Conservation (phyloP, 768 basidiomycete species). For the Pulveroboletus sp. region DNA sequence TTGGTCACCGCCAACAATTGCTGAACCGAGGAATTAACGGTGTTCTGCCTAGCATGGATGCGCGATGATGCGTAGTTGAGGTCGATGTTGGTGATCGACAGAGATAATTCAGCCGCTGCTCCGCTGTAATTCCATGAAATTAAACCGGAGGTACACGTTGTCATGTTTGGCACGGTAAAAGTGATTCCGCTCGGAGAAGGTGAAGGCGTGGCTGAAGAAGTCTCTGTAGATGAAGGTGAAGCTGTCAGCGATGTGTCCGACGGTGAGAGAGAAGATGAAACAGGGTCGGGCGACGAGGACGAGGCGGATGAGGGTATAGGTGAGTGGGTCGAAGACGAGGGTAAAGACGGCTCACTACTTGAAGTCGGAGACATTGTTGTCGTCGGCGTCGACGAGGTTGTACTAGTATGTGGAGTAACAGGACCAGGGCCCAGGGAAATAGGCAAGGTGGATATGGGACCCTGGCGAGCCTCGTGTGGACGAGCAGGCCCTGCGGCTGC, state of each 20-base stretch:
- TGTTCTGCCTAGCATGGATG: conserved; percentile 1
- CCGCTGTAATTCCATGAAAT: conserved; percentile 43
- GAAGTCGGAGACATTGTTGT: conserved; percentile 15
- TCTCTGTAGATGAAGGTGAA: conserved; percentile 5
- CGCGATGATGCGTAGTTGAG: conserved; percentile 27
- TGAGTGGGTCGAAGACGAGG: conserved; percentile 7
- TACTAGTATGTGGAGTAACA: conserved; percentile 3
- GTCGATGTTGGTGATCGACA: conserved; percentile 41
- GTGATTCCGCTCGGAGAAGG: conserved; percentile 14
- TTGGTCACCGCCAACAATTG: conserved; percentile 26
- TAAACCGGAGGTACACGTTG: conserved; percentile 31
- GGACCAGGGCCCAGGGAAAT: conserved; percentile 5
- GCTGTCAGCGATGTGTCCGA: neutral
- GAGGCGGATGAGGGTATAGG: neutral
- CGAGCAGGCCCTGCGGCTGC: conserved; percentile 14
- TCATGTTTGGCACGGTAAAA: conserved; percentile 31
- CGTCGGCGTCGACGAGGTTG: conserved; percentile 4
- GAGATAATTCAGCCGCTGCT: conserved; percentile 22
- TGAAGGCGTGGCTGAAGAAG: conserved; percentile 15
- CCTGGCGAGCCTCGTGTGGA: conserved; percentile 23
- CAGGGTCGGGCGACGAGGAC: neutral
- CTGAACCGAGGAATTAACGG: conserved; percentile 8
- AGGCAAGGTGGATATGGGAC: conserved; percentile 1
- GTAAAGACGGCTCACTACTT: conserved; percentile 12
- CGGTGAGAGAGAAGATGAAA: conserved; percentile 4